Evolutionary conservation across 176 grass and related monocot species (phyloP).

Genomic region (Zea mays): Zm-B73-REFERENCE-NAM-5.0 NC_050104.1:95921001-95921500

Average conservation of each 20-base stretch:
- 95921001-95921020: no score
- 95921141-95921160: background rate
- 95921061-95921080: no score
- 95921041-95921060: no score
- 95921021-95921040: no score
- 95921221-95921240: background rate
- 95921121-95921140: background rate
- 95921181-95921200: no score
- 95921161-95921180: background rate
- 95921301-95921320: background rate
- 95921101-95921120: background rate
- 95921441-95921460: background rate
- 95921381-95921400: background rate
- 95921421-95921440: background rate
- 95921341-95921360: constrained; percentile 7
- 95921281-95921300: background rate
- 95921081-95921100: background rate
- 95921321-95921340: background rate
- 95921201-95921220: background rate
- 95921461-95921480: background rate
- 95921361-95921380: background rate
- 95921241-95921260: background rate
- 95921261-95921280: constrained; percentile 3
- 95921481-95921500: no score
- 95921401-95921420: background rate